Evolutionary conservation across 139 green algal species (phyloP), one percentile per base, ranked within the genome.

Genomic region (Tetradesmus obliquus): DNA sequence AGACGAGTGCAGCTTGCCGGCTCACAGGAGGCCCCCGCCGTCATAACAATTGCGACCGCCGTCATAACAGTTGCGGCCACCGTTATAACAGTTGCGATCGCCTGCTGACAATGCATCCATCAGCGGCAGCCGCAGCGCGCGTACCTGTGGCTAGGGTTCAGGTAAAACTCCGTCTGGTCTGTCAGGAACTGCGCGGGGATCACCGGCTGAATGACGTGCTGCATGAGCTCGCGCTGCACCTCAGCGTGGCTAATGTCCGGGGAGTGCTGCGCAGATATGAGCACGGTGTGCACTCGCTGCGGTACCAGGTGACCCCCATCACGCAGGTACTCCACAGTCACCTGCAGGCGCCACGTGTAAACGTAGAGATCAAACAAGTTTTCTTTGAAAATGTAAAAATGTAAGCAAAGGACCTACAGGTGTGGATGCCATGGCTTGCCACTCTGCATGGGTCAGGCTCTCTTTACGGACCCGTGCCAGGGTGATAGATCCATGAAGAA

Each of bases 311-410:
- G 98, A 81, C 98, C 98, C 84, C 93, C 94, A 55, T 96, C 94
- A 92, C 98, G 98, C 94, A 98, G 97, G 96, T 99, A 99, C 96
- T 99, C 98, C 0, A 99, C 94, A 13, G 98, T 99, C 55, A 99
- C 98, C 88, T 92, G 79, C 45, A 80, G 10, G 32, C 10, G 6
- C 17, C 5, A 45, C 82, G n/a, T 13, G 12, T 10, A 1, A 72
- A 13, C 10, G 12, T 72, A 19, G 60, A 19, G 60, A 19, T 19
- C 12, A 19, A 72, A 72, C 12, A 72, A 72, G 10, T 72, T 19
- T 72, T 72, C 12, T 19, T 72, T 72, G 12, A 72, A 10, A 72
- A 72, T 72, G 60, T 19, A 13, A 45, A 45, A 45, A 45, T 45
- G 32, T 45, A 45, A 45, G 32, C 32, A 45, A 45, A 45, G 32